Evolutionary conservation across 176 grass and related monocot genomes (phyloP).

Genomic region (Eleusine indica): DNA sequence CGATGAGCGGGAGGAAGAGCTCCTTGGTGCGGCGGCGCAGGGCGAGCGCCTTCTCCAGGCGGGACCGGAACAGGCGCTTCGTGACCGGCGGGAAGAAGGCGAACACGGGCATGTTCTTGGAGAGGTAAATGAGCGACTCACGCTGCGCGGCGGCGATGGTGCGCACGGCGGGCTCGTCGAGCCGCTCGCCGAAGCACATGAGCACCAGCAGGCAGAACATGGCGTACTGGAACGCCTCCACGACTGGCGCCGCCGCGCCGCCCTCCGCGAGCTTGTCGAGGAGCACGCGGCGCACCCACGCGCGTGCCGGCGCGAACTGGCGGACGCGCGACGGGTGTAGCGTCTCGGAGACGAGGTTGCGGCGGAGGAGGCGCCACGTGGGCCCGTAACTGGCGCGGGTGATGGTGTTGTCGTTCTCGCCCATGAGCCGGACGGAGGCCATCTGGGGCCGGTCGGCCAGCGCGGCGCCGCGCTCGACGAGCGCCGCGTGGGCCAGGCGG

Average conservation of each 20-base stretch:
- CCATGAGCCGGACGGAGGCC: background rate
- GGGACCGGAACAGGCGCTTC: conserved; percentile 42
- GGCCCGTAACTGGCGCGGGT: conserved; percentile 38
- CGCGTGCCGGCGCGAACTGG: conserved; percentile 41
- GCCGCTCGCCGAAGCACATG: conserved; percentile 61
- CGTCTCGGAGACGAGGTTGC: conserved; percentile 56
- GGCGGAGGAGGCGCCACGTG: conserved; percentile 45
- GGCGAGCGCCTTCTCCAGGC: background rate
- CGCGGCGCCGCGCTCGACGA: conserved; percentile 28
- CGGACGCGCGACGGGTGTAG: conserved; percentile 51
- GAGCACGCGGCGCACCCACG: conserved; percentile 36
- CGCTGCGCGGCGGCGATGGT: conserved; percentile 36
- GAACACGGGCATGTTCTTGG: conserved; percentile 34
- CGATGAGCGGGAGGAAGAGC: conserved; percentile 41
- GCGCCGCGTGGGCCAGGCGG: conserved; percentile 42
- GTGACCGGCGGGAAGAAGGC: conserved; percentile 39
- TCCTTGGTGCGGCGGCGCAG: conserved; percentile 27
- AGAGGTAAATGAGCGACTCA: conserved; percentile 34
- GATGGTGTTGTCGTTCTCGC: conserved; percentile 27
- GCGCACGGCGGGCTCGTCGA: conserved; percentile 35
- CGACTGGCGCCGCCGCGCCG: background rate
- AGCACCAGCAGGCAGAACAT: conserved; percentile 56
- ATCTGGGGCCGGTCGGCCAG: conserved; percentile 24
- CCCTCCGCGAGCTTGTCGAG: conserved; percentile 23
- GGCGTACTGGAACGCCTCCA: conserved; percentile 38